Evolutionary conservation across 305 asterid genomes (phyloP).

Genomic region (Solanum hybrid): DNA sequence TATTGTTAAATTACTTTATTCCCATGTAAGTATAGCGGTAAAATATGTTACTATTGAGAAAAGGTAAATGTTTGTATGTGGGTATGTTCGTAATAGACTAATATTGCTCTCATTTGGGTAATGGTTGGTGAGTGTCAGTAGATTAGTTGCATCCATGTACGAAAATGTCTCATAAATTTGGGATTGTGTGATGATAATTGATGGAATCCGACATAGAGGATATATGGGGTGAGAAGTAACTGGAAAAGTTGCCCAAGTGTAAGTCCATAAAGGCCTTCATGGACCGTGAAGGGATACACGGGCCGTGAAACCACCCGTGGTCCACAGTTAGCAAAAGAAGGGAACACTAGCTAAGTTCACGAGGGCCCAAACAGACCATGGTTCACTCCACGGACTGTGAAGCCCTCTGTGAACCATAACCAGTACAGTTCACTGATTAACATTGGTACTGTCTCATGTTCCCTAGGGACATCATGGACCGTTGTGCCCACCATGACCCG

Average conservation of each 20-base stretch:
- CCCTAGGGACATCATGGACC: not conserved
- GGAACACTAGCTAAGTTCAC: not conserved
- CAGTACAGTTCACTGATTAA: not conserved
- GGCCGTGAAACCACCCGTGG: not conserved
- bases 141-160: not conserved
- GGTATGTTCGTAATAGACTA: too few species aligned
- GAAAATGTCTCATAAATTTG: too few species aligned
- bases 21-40: too few species aligned
- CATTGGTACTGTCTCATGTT: not conserved
- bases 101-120: not conserved
- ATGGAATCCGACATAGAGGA: not conserved
- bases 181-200: not conserved
- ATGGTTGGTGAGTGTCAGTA: not conserved
- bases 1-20: too few species aligned
- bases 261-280: not conserved
- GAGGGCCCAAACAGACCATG: not conserved
- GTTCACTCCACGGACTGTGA: not conserved
- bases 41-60: too few species aligned
- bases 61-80: too few species aligned
- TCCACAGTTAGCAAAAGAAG: not conserved
- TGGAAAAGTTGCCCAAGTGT: not conserved
- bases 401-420: not conserved
- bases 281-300: not conserved
- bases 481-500: not conserved
- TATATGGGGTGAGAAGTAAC: not conserved